A percentile compares a stretch with the other conserved stretches of the same genome.
Conservation (phyloP, 768 basidiomycete species). For the Naganishia onofrii region DNA sequence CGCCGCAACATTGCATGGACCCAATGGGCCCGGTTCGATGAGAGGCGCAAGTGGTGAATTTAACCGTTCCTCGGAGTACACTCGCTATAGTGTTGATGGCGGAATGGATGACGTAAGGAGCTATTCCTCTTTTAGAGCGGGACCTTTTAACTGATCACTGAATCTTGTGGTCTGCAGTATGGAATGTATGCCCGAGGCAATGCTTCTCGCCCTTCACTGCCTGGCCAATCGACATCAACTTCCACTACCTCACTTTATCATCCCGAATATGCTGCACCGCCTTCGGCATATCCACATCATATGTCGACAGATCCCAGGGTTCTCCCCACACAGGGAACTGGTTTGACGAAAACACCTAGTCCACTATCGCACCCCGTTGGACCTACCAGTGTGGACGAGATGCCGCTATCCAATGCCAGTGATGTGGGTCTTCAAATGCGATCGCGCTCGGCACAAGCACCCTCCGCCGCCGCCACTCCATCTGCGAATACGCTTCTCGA, state of each 20-base stretch:
- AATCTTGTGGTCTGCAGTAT: not conserved
- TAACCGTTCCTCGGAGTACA: constrained; percentile 31
- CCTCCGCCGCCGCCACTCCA: constrained; percentile 18
- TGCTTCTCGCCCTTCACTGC: constrained; percentile 28
- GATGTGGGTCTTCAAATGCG: constrained; percentile 24
- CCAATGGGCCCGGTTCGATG: constrained; percentile 31
- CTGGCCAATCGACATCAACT: constrained; percentile 23
- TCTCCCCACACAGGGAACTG: not conserved
- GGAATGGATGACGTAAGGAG: constrained; percentile 42
- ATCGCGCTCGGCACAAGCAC: constrained; percentile 15
- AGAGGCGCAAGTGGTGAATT: constrained; percentile 29
- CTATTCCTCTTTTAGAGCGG: not conserved
- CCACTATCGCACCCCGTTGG: not conserved
- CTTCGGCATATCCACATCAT: constrained; percentile 4
- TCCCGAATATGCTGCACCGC: constrained; percentile 15
- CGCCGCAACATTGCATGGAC: constrained; percentile 44
- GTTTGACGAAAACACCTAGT: constrained; percentile 10
- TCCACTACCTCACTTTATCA: constrained; percentile 26
- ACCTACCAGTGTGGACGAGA: not conserved
- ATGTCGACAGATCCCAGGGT: not conserved
- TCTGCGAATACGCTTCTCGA: not conserved
- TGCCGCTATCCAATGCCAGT: not conserved
- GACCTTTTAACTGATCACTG: too few species aligned
- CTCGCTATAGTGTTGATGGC: constrained; percentile 47
- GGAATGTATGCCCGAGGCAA: constrained; percentile 22